Percentiles rank a stretch among this genome's conserved stretches.
phyloP scores from a whole-genome alignment of 176 grass and related monocot genomes.

The Phragmites australis region DNA sequence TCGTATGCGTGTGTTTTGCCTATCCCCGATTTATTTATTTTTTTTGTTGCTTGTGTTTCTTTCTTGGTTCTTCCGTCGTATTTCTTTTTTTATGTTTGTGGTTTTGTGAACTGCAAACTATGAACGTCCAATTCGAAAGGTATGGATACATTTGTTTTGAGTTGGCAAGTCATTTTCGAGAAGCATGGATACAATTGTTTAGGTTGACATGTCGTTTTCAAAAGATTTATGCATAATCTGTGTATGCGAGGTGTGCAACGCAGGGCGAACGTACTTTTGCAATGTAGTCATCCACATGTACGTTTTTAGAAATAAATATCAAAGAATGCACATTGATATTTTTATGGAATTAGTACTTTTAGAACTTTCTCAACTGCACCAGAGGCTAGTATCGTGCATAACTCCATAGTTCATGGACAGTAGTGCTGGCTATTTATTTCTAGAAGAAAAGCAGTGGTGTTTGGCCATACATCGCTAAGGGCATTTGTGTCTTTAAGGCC shows the following conservation, averaged over 20 bases:
- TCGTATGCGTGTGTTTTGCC: background rate
- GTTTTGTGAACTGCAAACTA: background rate
- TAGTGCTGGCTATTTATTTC: no score
- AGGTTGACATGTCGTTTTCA: background rate
- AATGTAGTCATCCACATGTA: no score
- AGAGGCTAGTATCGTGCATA: no score
- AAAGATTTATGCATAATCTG: background rate
- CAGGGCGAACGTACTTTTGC: background rate
- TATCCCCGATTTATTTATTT: slow-evolving; percentile 20
- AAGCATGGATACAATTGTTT: background rate
- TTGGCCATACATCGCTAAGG: no score
- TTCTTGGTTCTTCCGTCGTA: background rate
- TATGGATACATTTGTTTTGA: background rate
- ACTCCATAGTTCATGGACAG: no score
- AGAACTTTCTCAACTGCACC: no score
- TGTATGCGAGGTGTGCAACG: no score
- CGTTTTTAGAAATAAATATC: no score
- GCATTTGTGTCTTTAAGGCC: no score
- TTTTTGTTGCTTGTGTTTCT: slow-evolving; percentile 14
- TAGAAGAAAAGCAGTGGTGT: no score
- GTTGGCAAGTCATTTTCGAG: background rate
- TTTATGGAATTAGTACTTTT: no score
- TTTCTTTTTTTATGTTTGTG: background rate
- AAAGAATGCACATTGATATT: no score
- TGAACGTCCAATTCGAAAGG: background rate